Evolutionary conservation across 2,329 filamentous ascomycete genomes (phyloP).

Genomic region (Monosporascus cannonballus): DNA sequence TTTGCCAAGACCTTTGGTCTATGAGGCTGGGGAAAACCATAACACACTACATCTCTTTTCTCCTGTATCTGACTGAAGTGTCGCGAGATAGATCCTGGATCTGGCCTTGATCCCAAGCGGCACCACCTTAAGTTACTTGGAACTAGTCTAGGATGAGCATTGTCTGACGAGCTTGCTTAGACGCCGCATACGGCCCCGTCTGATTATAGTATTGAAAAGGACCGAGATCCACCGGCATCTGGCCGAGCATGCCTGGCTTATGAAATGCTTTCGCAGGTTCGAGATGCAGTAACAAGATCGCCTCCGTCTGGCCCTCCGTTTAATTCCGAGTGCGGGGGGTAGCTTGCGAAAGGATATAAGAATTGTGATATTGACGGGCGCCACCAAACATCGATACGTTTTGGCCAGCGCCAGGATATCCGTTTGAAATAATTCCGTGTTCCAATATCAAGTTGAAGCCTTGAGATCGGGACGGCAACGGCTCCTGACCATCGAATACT

Average conservation of each 20-base stretch:
- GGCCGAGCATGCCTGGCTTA: neutral
- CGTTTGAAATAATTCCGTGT: too few relatives aligned
- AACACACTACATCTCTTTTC: constrained; percentile 56
- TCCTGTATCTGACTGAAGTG: neutral
- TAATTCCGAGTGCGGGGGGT: too few relatives aligned
- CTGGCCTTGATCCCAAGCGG: too few relatives aligned
- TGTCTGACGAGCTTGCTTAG: neutral
- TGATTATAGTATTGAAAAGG: neutral
- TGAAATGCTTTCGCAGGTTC: neutral
- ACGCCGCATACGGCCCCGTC: neutral
- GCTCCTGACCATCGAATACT: too few relatives aligned
- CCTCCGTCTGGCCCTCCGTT: neutral
- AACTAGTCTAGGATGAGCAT: neutral
- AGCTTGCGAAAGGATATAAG: too few relatives aligned
- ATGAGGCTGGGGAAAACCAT: constrained; percentile 93
- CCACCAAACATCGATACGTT: too few relatives aligned
- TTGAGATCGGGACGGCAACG: too few relatives aligned
- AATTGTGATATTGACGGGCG: too few relatives aligned
- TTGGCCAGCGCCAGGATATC: too few relatives aligned
- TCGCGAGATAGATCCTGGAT: neutral
- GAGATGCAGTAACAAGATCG: neutral
- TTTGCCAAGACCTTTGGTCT: constrained; percentile 84
- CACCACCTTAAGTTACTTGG: too few relatives aligned
- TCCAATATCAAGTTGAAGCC: too few relatives aligned
- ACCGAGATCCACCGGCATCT: neutral